These are phyloP conservation scores for Fusarium tricinctum DNA, from an alignment of 2,329 filamentous ascomycete species.

Conservation along the genomic window DNA sequence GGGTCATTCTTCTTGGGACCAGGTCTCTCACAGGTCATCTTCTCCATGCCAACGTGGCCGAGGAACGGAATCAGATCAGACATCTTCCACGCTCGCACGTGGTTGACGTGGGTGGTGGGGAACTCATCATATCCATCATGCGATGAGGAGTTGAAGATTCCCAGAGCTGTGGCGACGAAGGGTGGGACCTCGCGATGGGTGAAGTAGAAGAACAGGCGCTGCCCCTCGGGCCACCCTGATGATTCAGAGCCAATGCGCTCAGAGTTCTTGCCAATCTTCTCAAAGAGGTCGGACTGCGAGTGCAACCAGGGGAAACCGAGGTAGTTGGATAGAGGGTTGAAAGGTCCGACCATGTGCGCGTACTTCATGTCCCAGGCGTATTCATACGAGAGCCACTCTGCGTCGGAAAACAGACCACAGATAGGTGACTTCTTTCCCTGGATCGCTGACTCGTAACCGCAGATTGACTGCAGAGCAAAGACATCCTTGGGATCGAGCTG, in stretches of 20 bases:
- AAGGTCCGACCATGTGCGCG: constrained; percentile 44
- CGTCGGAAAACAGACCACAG: constrained; percentile 40
- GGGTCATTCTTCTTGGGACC: constrained; percentile 8
- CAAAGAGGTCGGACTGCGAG: constrained; percentile 38
- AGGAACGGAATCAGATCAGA: constrained; percentile 45
- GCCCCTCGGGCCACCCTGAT: constrained; percentile 36
- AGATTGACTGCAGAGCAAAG: constrained; percentile 45
- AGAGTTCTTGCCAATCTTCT: constrained; percentile 12
- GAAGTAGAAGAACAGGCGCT: constrained; percentile 45
- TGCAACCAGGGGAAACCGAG: constrained; percentile 43
- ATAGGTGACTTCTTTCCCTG: constrained; percentile 35
- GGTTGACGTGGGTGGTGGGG: constrained; percentile 43
- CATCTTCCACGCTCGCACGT: constrained; percentile 46
- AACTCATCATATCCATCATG: constrained; percentile 41
- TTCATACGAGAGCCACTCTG: constrained; percentile 45
- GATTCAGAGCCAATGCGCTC: constrained; percentile 6
- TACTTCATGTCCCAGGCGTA: constrained; percentile 49
- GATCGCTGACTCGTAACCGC: constrained; percentile 45
- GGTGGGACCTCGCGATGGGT: constrained; percentile 46
- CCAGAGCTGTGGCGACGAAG: constrained; percentile 43
- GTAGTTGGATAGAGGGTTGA: constrained; percentile 42
- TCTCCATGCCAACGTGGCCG: constrained; percentile 47
- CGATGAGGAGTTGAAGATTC: constrained; percentile 45
- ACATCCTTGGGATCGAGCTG: constrained; percentile 40
- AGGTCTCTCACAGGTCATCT: constrained; percentile 40